A percentile compares a stretch with the other conserved stretches of the same genome.
Conservation (phyloP, 2,329 filamentous ascomycete genomes). For the Colletotrichum paranaense region DNA sequence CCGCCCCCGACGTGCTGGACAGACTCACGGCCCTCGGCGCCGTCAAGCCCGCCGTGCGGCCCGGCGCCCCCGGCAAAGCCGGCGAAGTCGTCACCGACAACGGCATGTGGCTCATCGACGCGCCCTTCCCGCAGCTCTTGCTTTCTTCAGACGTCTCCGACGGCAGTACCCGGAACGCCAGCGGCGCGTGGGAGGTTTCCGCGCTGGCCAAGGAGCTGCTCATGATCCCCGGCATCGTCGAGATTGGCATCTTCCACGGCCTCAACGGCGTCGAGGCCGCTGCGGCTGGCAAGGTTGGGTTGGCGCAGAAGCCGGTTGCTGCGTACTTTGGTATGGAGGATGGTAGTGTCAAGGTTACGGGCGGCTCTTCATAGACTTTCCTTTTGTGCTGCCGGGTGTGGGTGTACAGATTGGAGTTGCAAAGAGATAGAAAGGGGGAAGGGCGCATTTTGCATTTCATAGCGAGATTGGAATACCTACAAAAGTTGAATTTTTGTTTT, state of each 20-base stretch:
- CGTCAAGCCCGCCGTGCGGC: slow-evolving; percentile 75
- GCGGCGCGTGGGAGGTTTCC: slow-evolving; percentile 84
- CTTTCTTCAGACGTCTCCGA: slow-evolving; percentile 64
- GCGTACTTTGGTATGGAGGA: slow-evolving; percentile 95
- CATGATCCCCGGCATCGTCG: slow-evolving; percentile 85
- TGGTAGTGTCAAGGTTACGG: slow-evolving; percentile 69
- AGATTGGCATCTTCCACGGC: slow-evolving; percentile 91
- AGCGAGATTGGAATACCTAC: background rate
- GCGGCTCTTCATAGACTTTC: slow-evolving; percentile 5
- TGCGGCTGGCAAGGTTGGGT: slow-evolving; percentile 64
- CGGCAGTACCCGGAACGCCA: slow-evolving; percentile 48
- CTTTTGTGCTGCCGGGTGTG: too few species aligned
- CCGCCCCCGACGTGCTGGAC: slow-evolving; percentile 80
- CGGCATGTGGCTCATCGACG: slow-evolving; percentile 86
- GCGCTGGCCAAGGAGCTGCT: slow-evolving; percentile 80
- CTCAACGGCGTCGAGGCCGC: slow-evolving; percentile 77
- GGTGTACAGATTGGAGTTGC: too few species aligned
- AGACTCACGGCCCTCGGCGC: slow-evolving; percentile 81
- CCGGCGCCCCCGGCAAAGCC: slow-evolving; percentile 80
- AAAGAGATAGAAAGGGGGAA: background rate
- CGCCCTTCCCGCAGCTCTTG: slow-evolving; percentile 82
- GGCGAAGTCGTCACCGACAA: slow-evolving; percentile 76
- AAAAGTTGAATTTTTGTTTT: background rate
- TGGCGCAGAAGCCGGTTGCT: slow-evolving; percentile 90
- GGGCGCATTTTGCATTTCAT: background rate